Base-by-base conservation (phyloP, 208 protist genomes). In the Leishmania lainsoni region DNA sequence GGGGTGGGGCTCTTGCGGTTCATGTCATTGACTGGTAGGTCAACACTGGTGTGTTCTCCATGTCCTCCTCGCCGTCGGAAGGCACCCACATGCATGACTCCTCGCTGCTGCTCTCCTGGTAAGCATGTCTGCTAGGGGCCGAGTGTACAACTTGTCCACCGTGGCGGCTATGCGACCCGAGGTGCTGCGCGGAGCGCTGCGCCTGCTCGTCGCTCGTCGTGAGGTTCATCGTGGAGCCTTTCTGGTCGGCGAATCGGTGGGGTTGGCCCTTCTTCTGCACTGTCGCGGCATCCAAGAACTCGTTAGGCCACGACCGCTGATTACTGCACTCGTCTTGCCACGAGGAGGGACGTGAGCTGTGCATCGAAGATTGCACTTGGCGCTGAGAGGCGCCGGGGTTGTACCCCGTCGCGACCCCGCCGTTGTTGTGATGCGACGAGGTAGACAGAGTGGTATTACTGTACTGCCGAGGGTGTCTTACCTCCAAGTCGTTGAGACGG, bases 261-360 rank as follows among this genome's bases (percentile, higher is more conserved):
- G 87, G 87, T 42, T 51, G 66, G 9, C 87, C 84, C 58, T 90
- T 90, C 87, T 88, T 90, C 35, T 88, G 84, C 73, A 90, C 59
- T 5, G 83, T 82, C 16, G 86, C 83, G 1, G 79, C 20, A 69
- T 78, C 81, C 20, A 87, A 49, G 66, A 90, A 90, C 63, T 85
- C 79, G 29, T 48, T 70, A 0, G 86, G 86, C 86, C 86, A 90
- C 69, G 78, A 77, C 58, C 63, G 58, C 54, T 74, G 73, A 12
- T 58, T 35, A n/a, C 14, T 49, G 49, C 45, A 26, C 26, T n/a
- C 71, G 20, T 76, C 66, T n/a, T 76, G 71, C 6, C 26, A 61
- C 61, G 82, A 72, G 32, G 74, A 80, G 2, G 56, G 82, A 45
- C 52, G 78, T 14, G 82, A 80, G 76, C 76, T 61, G 17, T 77